Conservation (phyloP, 1,284 basidiomycete genomes). For the Leccinum subspadiceum region DNA sequence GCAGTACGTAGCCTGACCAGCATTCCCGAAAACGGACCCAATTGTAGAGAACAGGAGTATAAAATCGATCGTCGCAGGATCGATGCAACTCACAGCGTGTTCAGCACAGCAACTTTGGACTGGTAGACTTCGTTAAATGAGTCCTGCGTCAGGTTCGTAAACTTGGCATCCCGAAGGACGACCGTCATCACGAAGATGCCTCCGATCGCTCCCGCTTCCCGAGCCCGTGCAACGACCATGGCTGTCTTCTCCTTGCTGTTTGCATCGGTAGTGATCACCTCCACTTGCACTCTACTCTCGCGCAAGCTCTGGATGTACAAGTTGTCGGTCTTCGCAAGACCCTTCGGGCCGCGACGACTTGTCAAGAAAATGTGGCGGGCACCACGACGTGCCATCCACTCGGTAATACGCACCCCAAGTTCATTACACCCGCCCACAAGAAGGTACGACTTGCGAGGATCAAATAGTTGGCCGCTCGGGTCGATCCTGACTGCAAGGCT, state of each 20-base stretch:
- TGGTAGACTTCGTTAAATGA: constrained; percentile 32
- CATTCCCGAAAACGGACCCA: constrained; percentile 34
- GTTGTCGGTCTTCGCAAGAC: constrained; percentile 27
- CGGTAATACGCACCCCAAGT: constrained; percentile 32
- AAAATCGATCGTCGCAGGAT: constrained; percentile 31
- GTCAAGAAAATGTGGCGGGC: constrained; percentile 33
- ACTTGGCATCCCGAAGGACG: constrained; percentile 33
- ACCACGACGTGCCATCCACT: constrained; percentile 32
- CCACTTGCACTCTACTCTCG: constrained; percentile 19
- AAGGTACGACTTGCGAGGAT: constrained; percentile 33
- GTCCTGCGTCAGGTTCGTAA: constrained; percentile 33
- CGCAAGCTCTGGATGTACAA: constrained; percentile 29
- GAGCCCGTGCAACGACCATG: constrained; percentile 22
- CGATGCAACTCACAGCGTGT: constrained; percentile 24
- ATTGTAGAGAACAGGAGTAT: constrained; percentile 34
- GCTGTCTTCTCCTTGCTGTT: constrained; percentile 18
- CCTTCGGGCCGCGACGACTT: constrained; percentile 29
- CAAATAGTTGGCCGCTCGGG: constrained; percentile 28
- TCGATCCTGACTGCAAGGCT: constrained; percentile 17
- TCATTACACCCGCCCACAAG: constrained; percentile 32
- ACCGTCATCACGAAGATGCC: constrained; percentile 34
- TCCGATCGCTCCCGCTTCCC: constrained; percentile 21
- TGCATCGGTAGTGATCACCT: constrained; percentile 29
- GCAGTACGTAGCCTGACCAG: constrained; percentile 34
- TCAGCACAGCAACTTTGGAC: constrained; percentile 31